These are phyloP conservation scores for Akebia trifoliata DNA, from an alignment of 164 flowering plant species.

Conservation along the genomic window DNA sequence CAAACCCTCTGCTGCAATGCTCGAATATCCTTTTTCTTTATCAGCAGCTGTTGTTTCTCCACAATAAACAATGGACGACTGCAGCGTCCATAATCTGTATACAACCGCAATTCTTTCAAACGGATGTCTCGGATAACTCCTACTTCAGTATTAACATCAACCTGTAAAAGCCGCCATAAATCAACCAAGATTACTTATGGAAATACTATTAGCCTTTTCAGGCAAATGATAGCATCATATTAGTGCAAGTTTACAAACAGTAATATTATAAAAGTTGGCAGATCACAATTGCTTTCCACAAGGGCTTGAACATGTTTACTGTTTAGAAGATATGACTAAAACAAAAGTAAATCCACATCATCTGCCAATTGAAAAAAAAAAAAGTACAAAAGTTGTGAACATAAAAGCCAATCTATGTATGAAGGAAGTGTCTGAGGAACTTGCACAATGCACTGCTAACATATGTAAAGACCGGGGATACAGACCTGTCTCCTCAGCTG, in stretches of 20 bases:
- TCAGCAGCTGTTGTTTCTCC: constrained; percentile 82
- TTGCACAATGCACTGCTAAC: too few species aligned
- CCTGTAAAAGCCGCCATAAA: constrained; percentile 34
- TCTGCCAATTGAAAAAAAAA: too few species aligned
- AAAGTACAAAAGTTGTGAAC: background rate
- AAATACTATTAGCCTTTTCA: too few species aligned
- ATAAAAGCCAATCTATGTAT: too few species aligned
- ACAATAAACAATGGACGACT: constrained; percentile 98
- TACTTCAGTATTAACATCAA: constrained; percentile 99
- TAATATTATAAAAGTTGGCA: too few species aligned
- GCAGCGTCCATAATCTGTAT: constrained; percentile 99
- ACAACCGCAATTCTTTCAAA: constrained; percentile 80
- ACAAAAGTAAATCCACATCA: too few species aligned
- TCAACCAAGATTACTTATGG: background rate
- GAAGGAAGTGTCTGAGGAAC: too few species aligned
- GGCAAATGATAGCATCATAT: too few species aligned
- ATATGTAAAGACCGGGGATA: background rate
- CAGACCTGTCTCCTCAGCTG: constrained; percentile 79
- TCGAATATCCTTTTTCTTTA: constrained; percentile 81
- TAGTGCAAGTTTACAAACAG: too few species aligned
- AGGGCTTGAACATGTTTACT: too few species aligned
- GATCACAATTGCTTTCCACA: too few species aligned
- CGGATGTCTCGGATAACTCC: constrained; percentile 93
- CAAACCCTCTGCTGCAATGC: constrained; percentile 81
- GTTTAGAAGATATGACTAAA: too few species aligned